phyloP scores from a whole-genome alignment of 2,329 filamentous ascomycete species.

The Cyclaneusma minus region DNA sequence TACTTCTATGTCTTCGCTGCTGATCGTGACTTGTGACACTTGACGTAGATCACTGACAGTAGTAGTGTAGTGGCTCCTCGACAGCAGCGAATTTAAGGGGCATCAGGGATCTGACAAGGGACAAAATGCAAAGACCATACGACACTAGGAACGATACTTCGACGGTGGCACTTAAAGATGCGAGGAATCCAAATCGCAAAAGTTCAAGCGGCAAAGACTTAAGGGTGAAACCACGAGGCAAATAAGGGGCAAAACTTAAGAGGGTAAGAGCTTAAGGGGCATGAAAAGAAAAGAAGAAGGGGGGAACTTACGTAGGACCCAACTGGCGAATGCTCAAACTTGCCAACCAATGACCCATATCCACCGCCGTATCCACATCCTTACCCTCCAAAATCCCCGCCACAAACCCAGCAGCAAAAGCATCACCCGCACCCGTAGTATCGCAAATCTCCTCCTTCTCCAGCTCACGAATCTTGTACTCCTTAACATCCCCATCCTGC shows the following conservation, averaged over 20 bases:
- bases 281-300: not conserved
- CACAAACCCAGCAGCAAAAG: constrained; percentile 87
- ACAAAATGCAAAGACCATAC: no score
- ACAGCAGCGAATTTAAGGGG: no score
- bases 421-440: constrained; percentile 93
- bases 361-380: constrained; percentile 59
- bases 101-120: no score
- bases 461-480: constrained; percentile 72
- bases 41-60: no score
- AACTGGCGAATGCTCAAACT: constrained; percentile 88
- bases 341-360: constrained; percentile 95
- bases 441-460: constrained; percentile 70
- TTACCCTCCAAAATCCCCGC: constrained; percentile 82
- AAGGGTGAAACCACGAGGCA: not conserved
- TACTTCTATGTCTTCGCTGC: no score
- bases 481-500: constrained; percentile 55
- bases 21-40: no score
- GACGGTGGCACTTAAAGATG: constrained; percentile 1
- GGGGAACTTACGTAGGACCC: constrained; percentile 71
- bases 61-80: no score
- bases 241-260: constrained; percentile 1
- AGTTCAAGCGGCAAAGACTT: not conserved
- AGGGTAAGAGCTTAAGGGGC: no score
- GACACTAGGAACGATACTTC: no score
- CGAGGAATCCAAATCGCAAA: not conserved